phyloP scores from a whole-genome alignment of 371 early-diverging fungal species.

The Fennellomyces sp. region DNA sequence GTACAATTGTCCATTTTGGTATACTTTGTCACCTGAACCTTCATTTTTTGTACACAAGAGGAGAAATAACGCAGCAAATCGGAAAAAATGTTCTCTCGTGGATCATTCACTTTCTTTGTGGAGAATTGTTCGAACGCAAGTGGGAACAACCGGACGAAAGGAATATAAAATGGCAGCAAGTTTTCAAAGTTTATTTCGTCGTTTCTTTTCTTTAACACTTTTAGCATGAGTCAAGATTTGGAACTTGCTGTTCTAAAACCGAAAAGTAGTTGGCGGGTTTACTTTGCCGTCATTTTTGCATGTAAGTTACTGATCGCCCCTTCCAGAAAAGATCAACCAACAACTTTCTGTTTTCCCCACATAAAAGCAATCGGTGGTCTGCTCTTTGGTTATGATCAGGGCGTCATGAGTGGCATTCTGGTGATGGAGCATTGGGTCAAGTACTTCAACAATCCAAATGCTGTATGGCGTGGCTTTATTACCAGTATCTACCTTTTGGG shows the following conservation, averaged over 20 bases:
- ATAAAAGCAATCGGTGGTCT: slow-evolving; percentile 30
- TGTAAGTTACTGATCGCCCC: slow-evolving; percentile 9
- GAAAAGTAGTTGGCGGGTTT: slow-evolving; percentile 18
- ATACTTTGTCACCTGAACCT: neutral
- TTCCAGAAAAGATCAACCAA: neutral
- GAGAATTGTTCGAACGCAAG: neutral
- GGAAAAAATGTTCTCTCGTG: neutral
- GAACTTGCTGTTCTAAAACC: neutral
- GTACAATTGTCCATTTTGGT: neutral
- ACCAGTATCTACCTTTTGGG: slow-evolving; percentile 43
- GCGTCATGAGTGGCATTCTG: slow-evolving; percentile 30
- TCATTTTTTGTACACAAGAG: neutral
- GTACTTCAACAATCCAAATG: slow-evolving; percentile 31
- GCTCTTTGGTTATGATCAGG: slow-evolving; percentile 50
- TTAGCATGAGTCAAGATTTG: neutral
- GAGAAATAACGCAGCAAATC: neutral
- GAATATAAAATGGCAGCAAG: neutral
- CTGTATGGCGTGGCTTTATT: slow-evolving; percentile 33
- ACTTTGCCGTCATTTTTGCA: slow-evolving; percentile 15
- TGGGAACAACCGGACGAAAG: neutral
- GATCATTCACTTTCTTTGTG: neutral
- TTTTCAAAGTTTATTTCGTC: neutral
- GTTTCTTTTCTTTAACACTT: neutral
- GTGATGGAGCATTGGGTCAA: slow-evolving; percentile 36
- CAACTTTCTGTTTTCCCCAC: neutral